Evolutionary conservation across 148 eudicot genomes (phyloP).

Genomic region (Cornus kousa): DNA sequence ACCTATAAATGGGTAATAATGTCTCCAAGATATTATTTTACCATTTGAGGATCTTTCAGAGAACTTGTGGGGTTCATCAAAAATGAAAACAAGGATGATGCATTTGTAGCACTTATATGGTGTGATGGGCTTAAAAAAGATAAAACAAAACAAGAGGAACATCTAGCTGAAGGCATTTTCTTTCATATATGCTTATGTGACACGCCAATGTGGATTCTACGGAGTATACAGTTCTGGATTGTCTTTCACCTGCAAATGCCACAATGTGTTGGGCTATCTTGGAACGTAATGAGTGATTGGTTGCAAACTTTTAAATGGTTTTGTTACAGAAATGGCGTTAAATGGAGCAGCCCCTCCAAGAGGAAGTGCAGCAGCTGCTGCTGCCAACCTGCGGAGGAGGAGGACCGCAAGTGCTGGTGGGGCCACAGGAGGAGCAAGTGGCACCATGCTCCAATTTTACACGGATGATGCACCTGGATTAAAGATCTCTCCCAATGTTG

Average conservation of each 20-base stretch:
- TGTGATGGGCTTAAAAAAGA: neutral
- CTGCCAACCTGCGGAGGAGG: conserved; percentile 80
- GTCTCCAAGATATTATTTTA: neutral
- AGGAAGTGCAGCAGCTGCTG: conserved; percentile 93
- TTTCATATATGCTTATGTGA: neutral
- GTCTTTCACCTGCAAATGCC: neutral
- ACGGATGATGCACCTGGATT: conserved; percentile 97
- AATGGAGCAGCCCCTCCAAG: conserved; percentile 83
- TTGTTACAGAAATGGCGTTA: conserved; percentile 67
- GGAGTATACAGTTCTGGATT: too few species aligned
- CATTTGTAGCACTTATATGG: neutral
- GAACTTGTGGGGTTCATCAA: neutral
- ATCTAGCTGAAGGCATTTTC: too few species aligned
- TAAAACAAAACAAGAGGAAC: too few species aligned
- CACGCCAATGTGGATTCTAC: too few species aligned
- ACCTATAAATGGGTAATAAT: neutral
- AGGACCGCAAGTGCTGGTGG: conserved; percentile 53
- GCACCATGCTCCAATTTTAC: conserved; percentile 95
- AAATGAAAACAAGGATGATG: neutral
- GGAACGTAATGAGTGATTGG: neutral
- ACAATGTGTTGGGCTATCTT: neutral
- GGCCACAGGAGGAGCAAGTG: conserved; percentile 53
- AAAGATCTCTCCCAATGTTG: conserved; percentile 93
- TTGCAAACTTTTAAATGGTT: neutral
- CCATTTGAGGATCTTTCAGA: neutral